Evolutionary conservation across 345 rosid genomes (phyloP).

Genomic region (Ceriops zippeliana): DNA sequence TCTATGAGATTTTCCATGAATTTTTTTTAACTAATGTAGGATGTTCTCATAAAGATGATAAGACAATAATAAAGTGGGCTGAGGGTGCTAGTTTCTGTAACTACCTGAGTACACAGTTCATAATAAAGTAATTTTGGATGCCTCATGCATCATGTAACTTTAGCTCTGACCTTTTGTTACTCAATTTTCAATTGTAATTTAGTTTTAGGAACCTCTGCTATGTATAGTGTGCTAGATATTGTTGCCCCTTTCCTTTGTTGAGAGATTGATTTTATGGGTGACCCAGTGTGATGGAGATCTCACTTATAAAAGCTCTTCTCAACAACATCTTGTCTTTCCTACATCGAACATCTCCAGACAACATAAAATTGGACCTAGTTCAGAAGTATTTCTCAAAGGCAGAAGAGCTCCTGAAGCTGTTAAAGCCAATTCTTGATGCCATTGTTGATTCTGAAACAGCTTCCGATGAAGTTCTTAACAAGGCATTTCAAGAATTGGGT

Average conservation of each 20-base stretch:
- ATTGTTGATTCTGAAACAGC: slow-evolving; percentile 52
- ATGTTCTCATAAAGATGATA: no score
- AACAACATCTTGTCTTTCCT: slow-evolving; percentile 62
- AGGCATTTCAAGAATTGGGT: slow-evolving; percentile 56
- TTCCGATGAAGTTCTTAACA: slow-evolving; percentile 54
- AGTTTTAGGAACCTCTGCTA: background rate
- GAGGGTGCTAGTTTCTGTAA: no score
- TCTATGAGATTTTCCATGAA: no score
- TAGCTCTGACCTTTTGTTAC: background rate
- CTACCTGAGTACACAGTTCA: background rate
- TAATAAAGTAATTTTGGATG: background rate
- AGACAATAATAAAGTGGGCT: no score
- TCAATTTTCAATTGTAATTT: background rate
- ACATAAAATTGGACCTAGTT: slow-evolving; percentile 56
- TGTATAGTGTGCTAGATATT: background rate
- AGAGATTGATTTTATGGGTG: background rate
- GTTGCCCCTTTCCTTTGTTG: background rate
- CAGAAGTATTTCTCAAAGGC: slow-evolving; percentile 59
- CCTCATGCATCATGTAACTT: background rate
- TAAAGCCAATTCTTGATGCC: slow-evolving; percentile 70
- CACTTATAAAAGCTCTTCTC: slow-evolving; percentile 60
- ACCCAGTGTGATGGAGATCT: slow-evolving; percentile 77
- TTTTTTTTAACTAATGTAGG: no score
- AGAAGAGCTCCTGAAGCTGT: slow-evolving; percentile 72
- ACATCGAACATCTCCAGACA: slow-evolving; percentile 53